Conservation (phyloP, 1,284 basidiomycete genomes). For the Ustilago vetiveriae region DNA sequence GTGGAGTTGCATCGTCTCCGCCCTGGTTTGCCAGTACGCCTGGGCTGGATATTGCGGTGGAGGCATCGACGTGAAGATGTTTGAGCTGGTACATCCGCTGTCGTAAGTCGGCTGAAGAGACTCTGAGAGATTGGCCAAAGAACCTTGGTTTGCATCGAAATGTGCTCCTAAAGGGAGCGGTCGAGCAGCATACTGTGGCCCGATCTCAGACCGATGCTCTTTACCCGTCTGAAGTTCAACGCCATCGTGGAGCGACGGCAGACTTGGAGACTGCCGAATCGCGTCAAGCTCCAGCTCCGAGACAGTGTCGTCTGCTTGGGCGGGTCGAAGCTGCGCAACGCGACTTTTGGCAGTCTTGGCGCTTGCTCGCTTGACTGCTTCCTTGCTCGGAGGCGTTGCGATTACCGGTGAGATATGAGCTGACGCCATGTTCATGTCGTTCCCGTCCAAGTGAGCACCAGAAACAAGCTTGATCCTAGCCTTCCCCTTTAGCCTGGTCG, state of each 20-base stretch:
- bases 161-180: no score
- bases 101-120: neutral
- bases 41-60: conserved; percentile 31
- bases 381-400: neutral
- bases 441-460: no score
- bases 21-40: conserved; percentile 22
- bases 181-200: neutral
- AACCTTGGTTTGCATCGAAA: no score
- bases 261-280: neutral
- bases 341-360: conserved; percentile 20
- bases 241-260: neutral
- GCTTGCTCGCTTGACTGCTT: conserved; percentile 5
- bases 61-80: conserved; percentile 23
- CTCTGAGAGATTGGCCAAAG: no score
- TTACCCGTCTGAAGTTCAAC: neutral
- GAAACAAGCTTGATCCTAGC: neutral
- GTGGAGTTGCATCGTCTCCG: conserved; percentile 13
- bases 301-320: conserved; percentile 18
- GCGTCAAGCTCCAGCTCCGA: conserved; percentile 36
- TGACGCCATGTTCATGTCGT: no score
- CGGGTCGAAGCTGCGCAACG: conserved; percentile 18
- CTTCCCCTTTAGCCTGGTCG: conserved; percentile 13
- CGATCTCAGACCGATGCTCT: neutral
- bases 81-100: neutral
- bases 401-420: no score